Evolutionary conservation across 805 yeast species (phyloP), one percentile per base, ranked within the genome.

Genomic region (Monosporozyma aquatica): DNA sequence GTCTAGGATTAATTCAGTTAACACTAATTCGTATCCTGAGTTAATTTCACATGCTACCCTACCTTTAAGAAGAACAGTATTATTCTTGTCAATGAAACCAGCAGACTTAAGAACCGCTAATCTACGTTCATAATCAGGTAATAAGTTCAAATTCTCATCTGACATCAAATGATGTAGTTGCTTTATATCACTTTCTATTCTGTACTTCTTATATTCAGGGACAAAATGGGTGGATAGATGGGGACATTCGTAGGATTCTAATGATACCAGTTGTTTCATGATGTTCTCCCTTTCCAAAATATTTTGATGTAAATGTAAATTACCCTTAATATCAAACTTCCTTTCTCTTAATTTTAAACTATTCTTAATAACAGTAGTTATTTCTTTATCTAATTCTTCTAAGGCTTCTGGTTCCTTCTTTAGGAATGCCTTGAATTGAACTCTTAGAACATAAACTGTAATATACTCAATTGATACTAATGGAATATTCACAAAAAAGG

Each of bases 61-160:
- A 26, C 97, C 97, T 65, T 89, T 89, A 50, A 92, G 68, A 38
- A 68, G 55, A 33, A 77, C 78, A 44, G 86, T 89, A 51, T 82
- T 73, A 37, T 76, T 72, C 5, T 69, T 69, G 55, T 90, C 95
- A 33, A 92, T 79, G 58, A 83, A 92, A 11, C 76, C 85, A n/a
- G 87, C 68, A n/a, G 74, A 75, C 53, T 78, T 74, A 44, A 92
- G 68, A 3, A 92, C 95, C 30, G 72, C 73, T 30, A 92, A 66
- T 52, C 98, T 75, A 61, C 86, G 95, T 55, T 87, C 94, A 57
- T 92, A 92, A 58, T 92, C 96, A 0, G 98, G 97, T 28, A 92
- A 69, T 37, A 92, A 67, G 50, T 86, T 95, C 54, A 92, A 66
- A 54, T 89, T 92, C 52, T 89, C 95, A 45, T 86, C 95, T 1